Evolutionary conservation across 805 yeast genomes (phyloP).

Genomic region (Zygosaccharomyces bailii): DNA sequence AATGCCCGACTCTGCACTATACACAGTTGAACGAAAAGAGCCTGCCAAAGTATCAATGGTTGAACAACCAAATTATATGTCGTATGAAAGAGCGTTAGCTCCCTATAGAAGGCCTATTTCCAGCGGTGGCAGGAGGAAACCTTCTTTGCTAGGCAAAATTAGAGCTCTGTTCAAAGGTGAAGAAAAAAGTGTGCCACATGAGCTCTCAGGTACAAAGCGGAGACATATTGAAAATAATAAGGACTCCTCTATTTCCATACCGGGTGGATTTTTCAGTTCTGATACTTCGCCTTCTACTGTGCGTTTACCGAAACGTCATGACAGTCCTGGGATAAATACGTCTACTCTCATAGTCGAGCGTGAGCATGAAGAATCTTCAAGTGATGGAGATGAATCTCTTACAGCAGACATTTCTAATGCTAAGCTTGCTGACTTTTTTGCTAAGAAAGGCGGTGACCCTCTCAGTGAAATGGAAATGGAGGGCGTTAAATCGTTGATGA

Average conservation of each 20-base stretch:
- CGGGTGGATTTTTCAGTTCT: conserved; percentile 31
- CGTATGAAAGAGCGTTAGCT: conserved; percentile 14
- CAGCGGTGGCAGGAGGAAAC: conserved; percentile 4
- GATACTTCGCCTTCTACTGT: conserved; percentile 10
- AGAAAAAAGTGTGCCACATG: neutral
- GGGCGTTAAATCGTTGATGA: conserved; percentile 66
- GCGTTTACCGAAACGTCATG: conserved; percentile 6
- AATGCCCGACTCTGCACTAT: too few relatives aligned
- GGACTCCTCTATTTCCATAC: conserved; percentile 14
- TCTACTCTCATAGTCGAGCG: neutral
- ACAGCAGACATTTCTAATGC: conserved; percentile 49
- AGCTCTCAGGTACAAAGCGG: neutral
- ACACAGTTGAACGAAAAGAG: too few relatives aligned
- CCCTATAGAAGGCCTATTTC: conserved; percentile 20
- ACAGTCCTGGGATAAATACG: conserved; percentile 3
- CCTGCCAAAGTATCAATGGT: conserved; percentile 7
- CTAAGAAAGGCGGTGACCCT: conserved; percentile 71
- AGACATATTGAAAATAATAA: neutral
- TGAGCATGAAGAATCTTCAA: conserved; percentile 2
- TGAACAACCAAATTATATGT: conserved; percentile 13
- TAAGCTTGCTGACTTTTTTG: conserved; percentile 64
- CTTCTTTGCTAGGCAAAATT: conserved; percentile 11
- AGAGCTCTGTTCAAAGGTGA: conserved; percentile 8
- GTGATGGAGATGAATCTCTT: conserved; percentile 11
- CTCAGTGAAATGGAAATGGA: conserved; percentile 71